Base-by-base conservation (phyloP, 2,329 filamentous ascomycete species). In the Cercospora zeina region DNA sequence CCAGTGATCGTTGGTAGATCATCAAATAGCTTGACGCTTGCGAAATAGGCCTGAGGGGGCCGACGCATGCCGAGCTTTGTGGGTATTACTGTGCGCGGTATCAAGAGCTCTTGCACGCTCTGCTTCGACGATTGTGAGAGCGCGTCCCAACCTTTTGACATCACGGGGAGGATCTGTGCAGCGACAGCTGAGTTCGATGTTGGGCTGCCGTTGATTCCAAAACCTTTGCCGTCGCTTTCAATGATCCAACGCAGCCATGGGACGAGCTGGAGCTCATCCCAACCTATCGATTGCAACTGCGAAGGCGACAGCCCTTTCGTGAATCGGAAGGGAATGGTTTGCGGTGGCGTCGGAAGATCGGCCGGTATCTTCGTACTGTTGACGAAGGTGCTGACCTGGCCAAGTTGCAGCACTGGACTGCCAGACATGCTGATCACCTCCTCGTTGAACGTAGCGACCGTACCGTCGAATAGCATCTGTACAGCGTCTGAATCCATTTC, bases 81-180 rank as follows among this genome's bases (percentile, higher is more conserved):
- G 0, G 95, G 95, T 72, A 99, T 90, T 30, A 96, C 84, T 0
- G 91, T 84, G 54, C 89, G 82, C 1, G 83, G 79, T 58, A 86
- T 83, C 2, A 97, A 79, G 4, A 91, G 77, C 14, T 83, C 79
- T 7, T 85, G 78, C 3, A 96, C 81, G 0, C 83, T 85, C 16
- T 83, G 80, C 73, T 89, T 95, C 2, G 88, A 87, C 2, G 79
- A 79, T 49, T 80, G 80, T 65, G 86, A 88, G 14, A 96, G 77
- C n/a, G 83, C 84, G 54, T 97, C 93, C 91, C 93, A 99, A 67
- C 89, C 87, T 73, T 93, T 97, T 1, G 93, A 96, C 19, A 97
- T 72, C 0, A 96, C 84, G 1, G 85, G 85, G 33, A 99, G 81
- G 9, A 96, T 83, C 66, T 90, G 87, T 0, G 86, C 81, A 7